Base-by-base conservation (phyloP, 2,329 filamentous ascomycete genomes). In the Apiospora saccharicola region DNA sequence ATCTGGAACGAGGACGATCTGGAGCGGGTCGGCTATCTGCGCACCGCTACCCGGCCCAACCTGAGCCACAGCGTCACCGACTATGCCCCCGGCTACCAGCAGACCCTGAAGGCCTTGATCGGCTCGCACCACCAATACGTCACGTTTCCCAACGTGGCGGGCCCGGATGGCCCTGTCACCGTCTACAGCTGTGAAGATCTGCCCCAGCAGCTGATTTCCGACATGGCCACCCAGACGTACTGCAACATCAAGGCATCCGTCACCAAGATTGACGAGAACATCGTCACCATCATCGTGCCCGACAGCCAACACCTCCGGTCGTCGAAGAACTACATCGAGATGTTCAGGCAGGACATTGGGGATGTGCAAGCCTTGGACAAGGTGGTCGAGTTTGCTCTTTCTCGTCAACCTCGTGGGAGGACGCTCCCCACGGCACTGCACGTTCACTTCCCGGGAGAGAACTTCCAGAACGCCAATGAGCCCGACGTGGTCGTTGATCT, bases 101-200 rank as follows among this genome's bases (percentile, higher is more conserved):
- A 64, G 1, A 64, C 57, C 0, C 13, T 64, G 3, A 19, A 12
- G 13, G 19, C 34, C 30, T 12, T 64, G 10, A 37, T 64, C 4
- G 57, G 19, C 34, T 6, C 19, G 22, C 57, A 13, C 12, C 57
- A 64, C 34, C 57, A 41, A n/a, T 64, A 41, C 10, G 2, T 64
- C 34, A 64, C 34, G 7, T 64, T 64, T 12, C 46, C 46, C 22
- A 37, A n/a, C 3, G 57, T 64, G 30, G 12, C 3, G n/a, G 34
- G 34, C 13, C 19, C 34, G 10, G 8, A 10, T 4, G 30, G 19
- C 4, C 34, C 22, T 41, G 34, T 64, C 3, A 2, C 10, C 34
- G 10, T 41, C 57, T 64, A 64, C 57, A 64, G 57, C 34, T 64
- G 34, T 13, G 57, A 64, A 41, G 57, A 64, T 24, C 8, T 64